Evolutionary conservation across 1,139 yeast genomes (phyloP).

Genomic region (Suhomyces ambrosiae): DNA sequence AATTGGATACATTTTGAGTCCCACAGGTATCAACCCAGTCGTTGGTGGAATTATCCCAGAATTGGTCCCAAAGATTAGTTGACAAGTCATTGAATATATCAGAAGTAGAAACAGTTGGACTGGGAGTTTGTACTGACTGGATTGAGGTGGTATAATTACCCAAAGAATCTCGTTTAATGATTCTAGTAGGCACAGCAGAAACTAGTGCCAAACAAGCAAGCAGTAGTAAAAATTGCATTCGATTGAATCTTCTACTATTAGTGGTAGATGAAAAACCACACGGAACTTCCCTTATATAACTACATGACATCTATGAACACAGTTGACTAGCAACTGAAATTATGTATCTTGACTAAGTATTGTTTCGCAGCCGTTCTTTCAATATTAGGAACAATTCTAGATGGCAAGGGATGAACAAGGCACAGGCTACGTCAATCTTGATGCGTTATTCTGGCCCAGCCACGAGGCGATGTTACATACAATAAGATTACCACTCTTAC

Average conservation of each 20-base stretch:
- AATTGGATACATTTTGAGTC: constrained; percentile 5
- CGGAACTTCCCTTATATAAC: too few species aligned
- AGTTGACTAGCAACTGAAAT: constrained; percentile 1
- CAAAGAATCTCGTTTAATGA: neutral
- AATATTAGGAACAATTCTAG: constrained; percentile 1
- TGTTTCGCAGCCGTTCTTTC: constrained; percentile 8
- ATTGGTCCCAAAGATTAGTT: constrained; percentile 11
- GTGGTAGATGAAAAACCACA: too few species aligned
- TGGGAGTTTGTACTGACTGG: constrained; percentile 19
- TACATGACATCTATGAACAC: neutral
- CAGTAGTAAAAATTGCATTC: constrained; percentile 2
- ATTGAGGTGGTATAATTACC: constrained; percentile 19
- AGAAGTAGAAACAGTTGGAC: constrained; percentile 16
- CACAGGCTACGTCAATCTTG: neutral
- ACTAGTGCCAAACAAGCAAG: constrained; percentile 3
- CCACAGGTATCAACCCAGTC: constrained; percentile 13
- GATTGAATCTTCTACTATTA: neutral
- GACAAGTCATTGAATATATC: constrained; percentile 7
- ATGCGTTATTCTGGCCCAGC: neutral
- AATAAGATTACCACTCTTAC: neutral
- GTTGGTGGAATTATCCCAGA: constrained; percentile 11
- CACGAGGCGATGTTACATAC: constrained; percentile 1
- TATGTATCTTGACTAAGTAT: too few species aligned
- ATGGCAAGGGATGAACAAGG: constrained; percentile 5
- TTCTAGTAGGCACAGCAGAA: constrained; percentile 7